Evolutionary conservation across 106 monocot species (phyloP), one percentile per base, ranked within the genome.

Genomic region (Dendrobium nobile): DNA sequence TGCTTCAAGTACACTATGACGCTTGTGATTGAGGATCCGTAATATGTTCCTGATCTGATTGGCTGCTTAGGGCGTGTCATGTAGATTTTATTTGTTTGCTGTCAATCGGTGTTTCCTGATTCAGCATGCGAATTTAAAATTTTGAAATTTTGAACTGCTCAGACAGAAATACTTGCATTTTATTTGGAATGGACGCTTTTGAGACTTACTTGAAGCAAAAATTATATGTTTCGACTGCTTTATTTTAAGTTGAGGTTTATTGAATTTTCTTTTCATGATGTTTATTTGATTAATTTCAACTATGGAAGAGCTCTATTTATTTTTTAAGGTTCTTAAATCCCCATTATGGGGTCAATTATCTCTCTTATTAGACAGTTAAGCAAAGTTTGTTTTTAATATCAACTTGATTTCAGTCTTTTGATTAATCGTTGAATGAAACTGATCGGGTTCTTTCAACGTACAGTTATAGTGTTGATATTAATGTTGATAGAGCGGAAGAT

Each of bases 401-500:
- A 54, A 1, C 37, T 1, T 56, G 65, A 7, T 65, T 40, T 54
- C 28, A 61, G 72, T 72, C 22, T 78, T 79, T 82, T 33, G 54
- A 75, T 75, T 59, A 24, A 76, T 76, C 43, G 16, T 47, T 76
- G n/a, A 48, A 27, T 74, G 48, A 2, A 13, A 11, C 24, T 76
- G n/a, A 76, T 76, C 9, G 75, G 77, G 17, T 78, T 7, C 28
- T 44, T 59, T 43, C 8, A 9, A 9, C n/a, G 37, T 58, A 19
- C 81, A 92, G 92, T 73, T 92, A 92, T 85, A 33, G 47, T 28
- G 75, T 90, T 80, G 98, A 98, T 82, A 68, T 94, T 65, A 89
- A 83, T 47, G 78, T 89, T 54, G 94, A 94, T 41, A 89, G 77
- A 87, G 94, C 89, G 10, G 94, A 94, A 48, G 97, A 92, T 80